These are phyloP conservation scores for Corynespora cassiicola DNA, from an alignment of 2,329 filamentous ascomycete genomes.

Conservation along the genomic window DNA sequence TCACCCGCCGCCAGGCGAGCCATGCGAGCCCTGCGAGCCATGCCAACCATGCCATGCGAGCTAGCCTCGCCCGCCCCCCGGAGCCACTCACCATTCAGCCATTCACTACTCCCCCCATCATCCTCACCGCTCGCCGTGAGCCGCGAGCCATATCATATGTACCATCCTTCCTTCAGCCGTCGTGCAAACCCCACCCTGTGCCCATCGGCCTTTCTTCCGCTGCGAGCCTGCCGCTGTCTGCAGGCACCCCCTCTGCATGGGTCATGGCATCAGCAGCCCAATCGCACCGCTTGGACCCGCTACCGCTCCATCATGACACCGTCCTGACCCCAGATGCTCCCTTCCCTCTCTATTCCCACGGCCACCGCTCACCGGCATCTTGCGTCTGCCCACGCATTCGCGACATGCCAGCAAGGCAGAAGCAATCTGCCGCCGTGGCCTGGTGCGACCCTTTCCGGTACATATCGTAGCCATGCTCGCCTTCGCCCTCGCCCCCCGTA, in stretches of 20 bases:
- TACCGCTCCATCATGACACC: neutral
- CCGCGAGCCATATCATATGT: no score
- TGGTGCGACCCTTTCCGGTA: constrained; percentile 2
- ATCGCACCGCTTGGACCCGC: neutral
- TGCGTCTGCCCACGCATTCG: constrained; percentile 4
- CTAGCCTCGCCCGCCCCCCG: neutral
- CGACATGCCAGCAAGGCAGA: neutral
- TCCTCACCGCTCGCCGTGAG: no score
- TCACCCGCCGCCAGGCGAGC: no score
- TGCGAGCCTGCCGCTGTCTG: constrained; percentile 5
- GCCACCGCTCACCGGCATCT: neutral
- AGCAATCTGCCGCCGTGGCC: neutral
- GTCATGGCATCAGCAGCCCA: constrained; percentile 3
- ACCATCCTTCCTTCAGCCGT: constrained; percentile 5
- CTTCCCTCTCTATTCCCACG: constrained; percentile 3
- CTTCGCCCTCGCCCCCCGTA: neutral
- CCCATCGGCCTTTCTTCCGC: constrained; percentile 3
- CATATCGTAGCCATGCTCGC: constrained; percentile 7
- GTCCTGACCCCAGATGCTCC: neutral
- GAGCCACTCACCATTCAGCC: constrained; percentile 4
- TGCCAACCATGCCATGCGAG: neutral
- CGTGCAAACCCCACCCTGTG: constrained; percentile 1
- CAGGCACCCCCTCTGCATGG: constrained; percentile 4
- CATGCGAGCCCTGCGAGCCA: no score
- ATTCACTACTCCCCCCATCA: constrained; percentile 6